A percentile compares a stretch with the other conserved stretches of the same genome.
Evolutionary conservation across 78 protist species (phyloP).

Genomic region (Parvularia atlantis): DNA sequence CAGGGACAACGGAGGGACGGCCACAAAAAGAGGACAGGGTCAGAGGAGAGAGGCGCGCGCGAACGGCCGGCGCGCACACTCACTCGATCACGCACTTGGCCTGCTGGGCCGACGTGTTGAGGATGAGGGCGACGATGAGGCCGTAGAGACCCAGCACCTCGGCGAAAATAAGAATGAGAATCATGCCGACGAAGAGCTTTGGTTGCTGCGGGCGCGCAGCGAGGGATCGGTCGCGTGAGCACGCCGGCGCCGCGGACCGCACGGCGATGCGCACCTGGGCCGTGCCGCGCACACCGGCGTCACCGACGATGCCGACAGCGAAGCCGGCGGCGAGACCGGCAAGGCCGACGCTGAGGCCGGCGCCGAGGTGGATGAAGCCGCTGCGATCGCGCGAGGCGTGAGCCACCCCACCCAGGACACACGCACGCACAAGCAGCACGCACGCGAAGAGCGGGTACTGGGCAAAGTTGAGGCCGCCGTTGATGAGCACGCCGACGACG

Average conservation of each 20-base stretch:
- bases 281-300: slow-evolving; percentile 82
- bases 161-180: slow-evolving; percentile 89
- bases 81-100: no score
- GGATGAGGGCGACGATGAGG: slow-evolving; percentile 72
- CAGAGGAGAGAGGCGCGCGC: no score
- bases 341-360: slow-evolving; percentile 93
- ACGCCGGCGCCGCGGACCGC: no score
- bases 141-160: slow-evolving; percentile 92
- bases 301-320: slow-evolving; percentile 85
- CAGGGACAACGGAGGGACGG: no score
- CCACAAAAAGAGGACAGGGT: no score
- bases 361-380: slow-evolving; percentile 77
- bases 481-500: slow-evolving; percentile 88
- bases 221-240: no score
- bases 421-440: no score
- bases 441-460: no score
- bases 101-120: background rate
- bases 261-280: slow-evolving; percentile 44
- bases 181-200: slow-evolving; percentile 71
- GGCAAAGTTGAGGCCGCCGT: no score
- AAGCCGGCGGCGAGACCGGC: slow-evolving; percentile 94
- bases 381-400: no score
- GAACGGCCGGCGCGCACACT: no score
- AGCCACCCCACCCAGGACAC: no score
- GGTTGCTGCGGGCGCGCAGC: background rate